phyloP scores from a whole-genome alignment of 202 grass and related monocot genomes.

The Cymbopogon flexuosus region DNA sequence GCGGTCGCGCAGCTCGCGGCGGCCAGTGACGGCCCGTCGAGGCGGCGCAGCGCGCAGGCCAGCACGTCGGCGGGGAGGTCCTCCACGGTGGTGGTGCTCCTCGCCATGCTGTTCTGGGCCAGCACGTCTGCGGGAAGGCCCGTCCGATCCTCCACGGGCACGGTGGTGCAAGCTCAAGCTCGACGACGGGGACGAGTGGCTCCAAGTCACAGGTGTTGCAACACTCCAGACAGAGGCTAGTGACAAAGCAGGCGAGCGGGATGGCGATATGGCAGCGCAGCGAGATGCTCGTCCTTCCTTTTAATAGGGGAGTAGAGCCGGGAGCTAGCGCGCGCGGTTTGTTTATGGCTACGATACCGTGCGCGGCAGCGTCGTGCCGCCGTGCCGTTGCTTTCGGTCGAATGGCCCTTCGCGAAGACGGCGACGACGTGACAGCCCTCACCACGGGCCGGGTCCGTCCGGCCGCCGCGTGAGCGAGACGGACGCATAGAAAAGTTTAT shows the following conservation, averaged over 20 bases:
- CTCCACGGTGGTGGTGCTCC: constrained; percentile 42
- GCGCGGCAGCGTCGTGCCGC: not conserved
- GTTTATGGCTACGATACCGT: not conserved
- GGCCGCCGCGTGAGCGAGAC: not conserved
- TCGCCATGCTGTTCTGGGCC: not conserved
- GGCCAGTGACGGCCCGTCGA: constrained; percentile 67
- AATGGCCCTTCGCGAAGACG: constrained; percentile 19
- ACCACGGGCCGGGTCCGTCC: not conserved
- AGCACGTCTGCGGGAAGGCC: too few relatives aligned
- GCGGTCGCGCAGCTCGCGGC: constrained; percentile 55
- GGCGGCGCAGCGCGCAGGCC: constrained; percentile 50
- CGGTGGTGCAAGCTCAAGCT: not conserved
- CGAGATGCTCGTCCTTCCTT: not conserved
- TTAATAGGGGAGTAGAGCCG: not conserved
- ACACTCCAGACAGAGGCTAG: not conserved
- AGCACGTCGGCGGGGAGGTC: constrained; percentile 80
- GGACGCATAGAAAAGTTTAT: not conserved
- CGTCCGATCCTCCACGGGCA: too few relatives aligned
- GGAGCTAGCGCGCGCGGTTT: not conserved
- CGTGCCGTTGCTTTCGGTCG: not conserved
- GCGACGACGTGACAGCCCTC: constrained; percentile 4
- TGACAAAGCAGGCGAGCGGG: too few relatives aligned
- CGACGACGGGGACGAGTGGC: not conserved
- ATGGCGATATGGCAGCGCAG: not conserved
- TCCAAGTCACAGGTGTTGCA: not conserved